phyloP scores from a whole-genome alignment of 352 stramenopile genomes.

The Phytopythium montanum region DNA sequence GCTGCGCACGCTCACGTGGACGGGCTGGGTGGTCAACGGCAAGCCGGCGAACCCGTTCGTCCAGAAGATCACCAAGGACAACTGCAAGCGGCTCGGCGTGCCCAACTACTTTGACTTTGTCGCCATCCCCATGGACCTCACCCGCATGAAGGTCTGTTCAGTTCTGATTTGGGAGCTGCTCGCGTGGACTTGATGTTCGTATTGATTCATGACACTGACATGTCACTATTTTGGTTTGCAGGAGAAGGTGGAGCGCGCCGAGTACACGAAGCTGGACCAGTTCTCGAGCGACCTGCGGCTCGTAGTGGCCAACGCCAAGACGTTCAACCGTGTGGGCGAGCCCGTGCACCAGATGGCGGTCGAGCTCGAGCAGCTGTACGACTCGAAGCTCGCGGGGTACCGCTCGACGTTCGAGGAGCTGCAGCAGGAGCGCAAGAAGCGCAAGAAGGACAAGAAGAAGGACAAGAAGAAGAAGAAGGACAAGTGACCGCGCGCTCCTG shows the following conservation, averaged over 20 bases:
- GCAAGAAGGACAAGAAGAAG: conserved; percentile 90
- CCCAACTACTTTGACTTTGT: conserved; percentile 88
- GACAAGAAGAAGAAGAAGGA: conserved; percentile 89
- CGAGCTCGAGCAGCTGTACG: conserved; percentile 75
- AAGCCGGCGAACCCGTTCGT: conserved; percentile 80
- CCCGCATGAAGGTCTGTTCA: conserved; percentile 51
- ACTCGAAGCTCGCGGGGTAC: conserved; percentile 62
- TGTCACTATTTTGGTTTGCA: too few relatives aligned
- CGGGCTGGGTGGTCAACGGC: conserved; percentile 65
- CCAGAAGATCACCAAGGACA: conserved; percentile 83
- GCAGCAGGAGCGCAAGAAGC: conserved; percentile 80
- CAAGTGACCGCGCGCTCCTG: conserved; percentile 34
- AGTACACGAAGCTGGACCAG: conserved; percentile 78
- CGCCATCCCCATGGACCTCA: conserved; percentile 79
- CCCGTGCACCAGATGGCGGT: conserved; percentile 83
- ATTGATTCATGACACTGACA: neutral
- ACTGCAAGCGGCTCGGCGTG: conserved; percentile 79
- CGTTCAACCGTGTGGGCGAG: conserved; percentile 79
- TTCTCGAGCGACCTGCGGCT: conserved; percentile 76
- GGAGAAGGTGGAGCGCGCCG: conserved; percentile 69
- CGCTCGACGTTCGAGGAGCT: conserved; percentile 72
- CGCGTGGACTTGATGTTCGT: neutral
- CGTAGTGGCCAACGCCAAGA: conserved; percentile 80
- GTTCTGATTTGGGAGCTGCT: neutral
- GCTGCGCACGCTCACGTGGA: conserved; percentile 65